A percentile compares a stretch with the other conserved stretches of the same genome.
phyloP scores from a whole-genome alignment of 148 eudicot species.

The Nepenthes gracilis region DNA sequence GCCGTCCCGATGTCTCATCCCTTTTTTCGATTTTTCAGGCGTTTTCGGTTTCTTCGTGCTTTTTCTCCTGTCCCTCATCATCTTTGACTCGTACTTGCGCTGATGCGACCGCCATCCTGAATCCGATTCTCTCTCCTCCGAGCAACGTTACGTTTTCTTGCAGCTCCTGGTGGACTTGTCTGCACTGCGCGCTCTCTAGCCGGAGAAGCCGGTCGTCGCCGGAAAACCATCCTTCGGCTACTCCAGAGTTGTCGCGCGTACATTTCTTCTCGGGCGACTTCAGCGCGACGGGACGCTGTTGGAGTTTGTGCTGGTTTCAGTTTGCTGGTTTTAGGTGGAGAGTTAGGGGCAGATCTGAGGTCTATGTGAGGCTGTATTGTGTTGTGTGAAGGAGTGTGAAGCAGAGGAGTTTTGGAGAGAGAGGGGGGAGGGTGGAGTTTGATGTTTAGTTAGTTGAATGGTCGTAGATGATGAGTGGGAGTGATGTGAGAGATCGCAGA shows the following conservation, averaged over 20 bases:
- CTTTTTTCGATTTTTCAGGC: no score
- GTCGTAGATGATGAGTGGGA: slow-evolving; percentile 74
- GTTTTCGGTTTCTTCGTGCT: slow-evolving; percentile 2
- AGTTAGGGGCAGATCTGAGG: slow-evolving; percentile 10
- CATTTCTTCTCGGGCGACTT: neutral
- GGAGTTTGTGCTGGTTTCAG: neutral
- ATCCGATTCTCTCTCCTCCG: slow-evolving; percentile 15
- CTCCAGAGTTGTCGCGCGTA: neutral
- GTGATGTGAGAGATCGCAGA: slow-evolving; percentile 28
- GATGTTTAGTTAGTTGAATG: slow-evolving; percentile 18
- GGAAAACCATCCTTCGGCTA: no score
- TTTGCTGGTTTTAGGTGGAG: neutral
- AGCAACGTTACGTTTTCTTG: slow-evolving; percentile 1
- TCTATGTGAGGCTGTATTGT: neutral
- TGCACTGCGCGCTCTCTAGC: slow-evolving; percentile 5
- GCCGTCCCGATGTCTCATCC: no score
- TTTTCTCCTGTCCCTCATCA: slow-evolving; percentile 6
- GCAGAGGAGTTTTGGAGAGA: slow-evolving; percentile 2
- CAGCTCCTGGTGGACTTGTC: slow-evolving; percentile 6
- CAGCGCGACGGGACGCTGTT: neutral
- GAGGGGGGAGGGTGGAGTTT: slow-evolving; percentile 23
- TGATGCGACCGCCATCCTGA: slow-evolving; percentile 20
- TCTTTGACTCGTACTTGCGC: slow-evolving; percentile 43
- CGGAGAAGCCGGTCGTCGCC: slow-evolving; percentile 4
- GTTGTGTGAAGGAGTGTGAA: slow-evolving; percentile 2